Evolutionary conservation across 306 rosid genomes (phyloP).

Genomic region (Malus fusca): DNA sequence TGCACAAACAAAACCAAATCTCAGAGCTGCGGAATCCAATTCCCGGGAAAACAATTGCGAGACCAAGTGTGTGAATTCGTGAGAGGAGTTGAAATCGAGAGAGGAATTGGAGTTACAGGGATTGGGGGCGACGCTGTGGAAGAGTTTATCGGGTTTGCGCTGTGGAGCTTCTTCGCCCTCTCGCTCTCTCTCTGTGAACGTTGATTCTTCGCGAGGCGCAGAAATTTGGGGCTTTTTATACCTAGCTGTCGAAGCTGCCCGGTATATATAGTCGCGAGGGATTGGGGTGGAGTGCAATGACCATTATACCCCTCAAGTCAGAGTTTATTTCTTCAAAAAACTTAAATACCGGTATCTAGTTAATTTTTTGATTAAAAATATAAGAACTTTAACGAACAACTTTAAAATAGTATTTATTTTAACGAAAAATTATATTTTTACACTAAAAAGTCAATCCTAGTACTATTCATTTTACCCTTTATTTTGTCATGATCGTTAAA

Average conservation of each 20-base stretch:
- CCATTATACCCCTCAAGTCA: slow-evolving; percentile 17
- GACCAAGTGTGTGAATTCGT: neutral
- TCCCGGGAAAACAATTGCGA: neutral
- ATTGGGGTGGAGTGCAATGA: slow-evolving; percentile 4
- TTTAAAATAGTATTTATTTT: too few relatives aligned
- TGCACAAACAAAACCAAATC: neutral
- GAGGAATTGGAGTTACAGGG: slow-evolving; percentile 4
- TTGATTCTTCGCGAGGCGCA: slow-evolving; percentile 41
- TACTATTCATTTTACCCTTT: too few relatives aligned
- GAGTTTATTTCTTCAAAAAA: too few relatives aligned
- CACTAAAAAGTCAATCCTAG: too few relatives aligned
- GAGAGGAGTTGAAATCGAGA: neutral
- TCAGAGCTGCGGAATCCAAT: neutral
- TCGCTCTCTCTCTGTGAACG: slow-evolving; percentile 17
- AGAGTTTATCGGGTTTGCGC: neutral
- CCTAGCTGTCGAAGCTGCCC: slow-evolving; percentile 56
- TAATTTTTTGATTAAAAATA: too few relatives aligned
- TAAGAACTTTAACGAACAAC: too few relatives aligned
- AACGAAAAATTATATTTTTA: too few relatives aligned
- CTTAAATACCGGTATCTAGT: too few relatives aligned
- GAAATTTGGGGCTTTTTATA: slow-evolving; percentile 75
- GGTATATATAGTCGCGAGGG: slow-evolving; percentile 55
- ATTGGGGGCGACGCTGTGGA: slow-evolving; percentile 17
- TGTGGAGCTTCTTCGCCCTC: neutral
- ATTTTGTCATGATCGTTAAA: too few relatives aligned